Evolutionary conservation across 2,329 filamentous ascomycete genomes (phyloP), one percentile per base, ranked within the genome.

Genomic region (Xylariales sp.): DNA sequence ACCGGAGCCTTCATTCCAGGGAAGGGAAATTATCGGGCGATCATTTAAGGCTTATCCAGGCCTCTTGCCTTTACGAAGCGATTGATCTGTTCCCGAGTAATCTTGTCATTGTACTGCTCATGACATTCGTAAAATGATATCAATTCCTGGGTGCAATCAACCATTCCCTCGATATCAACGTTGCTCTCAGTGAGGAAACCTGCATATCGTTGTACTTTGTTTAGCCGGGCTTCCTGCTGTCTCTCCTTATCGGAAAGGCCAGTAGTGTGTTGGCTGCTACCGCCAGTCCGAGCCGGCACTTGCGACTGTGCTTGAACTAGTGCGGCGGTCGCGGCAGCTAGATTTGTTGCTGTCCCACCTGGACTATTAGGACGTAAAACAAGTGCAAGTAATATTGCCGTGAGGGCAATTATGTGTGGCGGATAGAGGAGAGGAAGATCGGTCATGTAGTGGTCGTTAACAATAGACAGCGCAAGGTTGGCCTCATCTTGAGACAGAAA

Each of bases 391-490:
- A 97, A 88, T 67, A 97, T 91, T 6, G 93, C 92, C 41, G 93
- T 94, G 48, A 97, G 87, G n/a, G 93, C 93, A 64, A 97, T 90
- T 56, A 93, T 86, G 75, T 97, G 93, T n/a, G 94, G 94, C 12
- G 94, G 86, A 76, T 94, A 91, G 0, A 97, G 85, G 14, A 97
- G 84, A 1, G 93, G 93, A n/a, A 97, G 84, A 77, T 97, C 94
- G 7, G 94, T 97, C 80, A 97, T 90, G 81, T 93, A 97, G 78
- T 93, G 92, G 78, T 97, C 94, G 80, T 97, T 97, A 77, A 97
- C 90, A 68, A 97, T 89, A 1, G 89, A 92, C 84, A 91, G 92
- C 36, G 93, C 92, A 39, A 97, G 85, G 53, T 89, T 86, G 34
- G 89, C 85, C 76, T 97, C 94, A 69, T 97, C 94, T 65, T 89